Conservation (phyloP, 2,329 filamentous ascomycete species). For the Chalaropsis ovoidea region DNA sequence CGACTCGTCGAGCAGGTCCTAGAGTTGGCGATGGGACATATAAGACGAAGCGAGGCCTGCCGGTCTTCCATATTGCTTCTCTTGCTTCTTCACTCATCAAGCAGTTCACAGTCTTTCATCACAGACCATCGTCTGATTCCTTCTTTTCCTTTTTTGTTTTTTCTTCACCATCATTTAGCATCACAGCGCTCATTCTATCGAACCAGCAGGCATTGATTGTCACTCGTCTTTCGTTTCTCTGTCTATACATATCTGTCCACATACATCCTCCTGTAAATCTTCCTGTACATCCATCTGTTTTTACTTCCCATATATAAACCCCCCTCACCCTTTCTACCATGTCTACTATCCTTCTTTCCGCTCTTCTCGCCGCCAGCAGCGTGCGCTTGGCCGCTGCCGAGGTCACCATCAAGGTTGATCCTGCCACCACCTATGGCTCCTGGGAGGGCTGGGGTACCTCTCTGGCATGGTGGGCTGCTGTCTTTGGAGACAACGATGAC, state of each 20-base stretch:
- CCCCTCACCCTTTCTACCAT: slow-evolving; percentile 3
- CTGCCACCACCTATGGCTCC: slow-evolving; percentile 31
- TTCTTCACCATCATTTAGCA: slow-evolving; percentile 10
- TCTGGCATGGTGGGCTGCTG: slow-evolving; percentile 38
- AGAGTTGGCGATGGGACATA: too few species aligned
- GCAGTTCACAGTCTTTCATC: slow-evolving; percentile 12
- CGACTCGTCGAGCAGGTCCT: neutral
- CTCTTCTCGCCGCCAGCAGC: slow-evolving; percentile 20
- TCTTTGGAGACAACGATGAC: slow-evolving; percentile 36
- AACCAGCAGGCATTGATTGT: slow-evolving; percentile 10
- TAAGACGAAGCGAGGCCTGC: neutral
- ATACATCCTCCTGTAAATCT: too few species aligned
- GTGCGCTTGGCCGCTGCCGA: slow-evolving; percentile 15
- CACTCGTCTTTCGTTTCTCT: neutral
- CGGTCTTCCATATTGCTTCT: neutral
- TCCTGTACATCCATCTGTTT: neutral
- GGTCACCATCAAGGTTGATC: slow-evolving; percentile 19
- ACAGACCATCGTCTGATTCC: neutral
- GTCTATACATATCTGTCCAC: too few species aligned
- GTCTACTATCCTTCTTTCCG: slow-evolving; percentile 21
- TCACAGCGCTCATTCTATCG: neutral
- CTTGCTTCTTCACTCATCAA: slow-evolving; percentile 2
- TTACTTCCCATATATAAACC: neutral
- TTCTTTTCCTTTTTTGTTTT: slow-evolving; percentile 16
- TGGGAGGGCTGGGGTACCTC: slow-evolving; percentile 40